Percentiles rank a stretch among this genome's conserved stretches.
These are phyloP conservation scores for Coleophoma crateriformis DNA, from an alignment of 2,329 filamentous ascomycete genomes.

Conservation along the genomic window DNA sequence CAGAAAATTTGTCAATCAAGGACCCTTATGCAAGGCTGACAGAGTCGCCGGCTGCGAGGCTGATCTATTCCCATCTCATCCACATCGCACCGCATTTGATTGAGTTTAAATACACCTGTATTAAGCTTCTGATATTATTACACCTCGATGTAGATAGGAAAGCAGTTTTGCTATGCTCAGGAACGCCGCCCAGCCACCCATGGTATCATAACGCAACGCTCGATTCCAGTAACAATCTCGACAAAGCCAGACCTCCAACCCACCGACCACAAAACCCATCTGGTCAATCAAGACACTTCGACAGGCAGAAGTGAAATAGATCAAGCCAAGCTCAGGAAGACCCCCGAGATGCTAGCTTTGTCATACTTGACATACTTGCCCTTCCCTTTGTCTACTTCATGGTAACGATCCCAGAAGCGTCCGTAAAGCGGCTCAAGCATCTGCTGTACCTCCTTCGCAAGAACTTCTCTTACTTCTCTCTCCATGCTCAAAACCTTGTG, in stretches of 20 bases:
- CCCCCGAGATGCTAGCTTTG: constrained; percentile 70
- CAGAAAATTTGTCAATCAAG: no score
- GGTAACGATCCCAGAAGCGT: constrained; percentile 94
- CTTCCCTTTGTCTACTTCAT: constrained; percentile 95
- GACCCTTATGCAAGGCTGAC: no score
- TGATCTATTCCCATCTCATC: no score
- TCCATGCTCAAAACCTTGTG: constrained; percentile 90
- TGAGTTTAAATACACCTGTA: no score
- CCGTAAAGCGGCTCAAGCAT: constrained; percentile 93
- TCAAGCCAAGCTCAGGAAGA: constrained; percentile 32
- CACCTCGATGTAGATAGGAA: no score
- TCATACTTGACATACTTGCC: constrained; percentile 99
- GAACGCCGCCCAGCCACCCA: neutral
- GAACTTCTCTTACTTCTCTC: constrained; percentile 73
- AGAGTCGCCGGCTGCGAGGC: no score
- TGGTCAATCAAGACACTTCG: constrained; percentile 4
- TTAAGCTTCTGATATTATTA: no score
- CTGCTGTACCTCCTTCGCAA: constrained; percentile 79
- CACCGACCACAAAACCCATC: neutral
- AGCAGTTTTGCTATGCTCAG: no score
- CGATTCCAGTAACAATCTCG: neutral
- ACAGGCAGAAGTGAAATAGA: neutral
- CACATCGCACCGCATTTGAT: no score
- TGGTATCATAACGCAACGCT: constrained; percentile 1
- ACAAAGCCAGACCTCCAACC: constrained; percentile 2